Evolutionary conservation across 2,329 filamentous ascomycete species (phyloP), one percentile per base, ranked within the genome.

Genomic region (Stachybotrys chartarum): DNA sequence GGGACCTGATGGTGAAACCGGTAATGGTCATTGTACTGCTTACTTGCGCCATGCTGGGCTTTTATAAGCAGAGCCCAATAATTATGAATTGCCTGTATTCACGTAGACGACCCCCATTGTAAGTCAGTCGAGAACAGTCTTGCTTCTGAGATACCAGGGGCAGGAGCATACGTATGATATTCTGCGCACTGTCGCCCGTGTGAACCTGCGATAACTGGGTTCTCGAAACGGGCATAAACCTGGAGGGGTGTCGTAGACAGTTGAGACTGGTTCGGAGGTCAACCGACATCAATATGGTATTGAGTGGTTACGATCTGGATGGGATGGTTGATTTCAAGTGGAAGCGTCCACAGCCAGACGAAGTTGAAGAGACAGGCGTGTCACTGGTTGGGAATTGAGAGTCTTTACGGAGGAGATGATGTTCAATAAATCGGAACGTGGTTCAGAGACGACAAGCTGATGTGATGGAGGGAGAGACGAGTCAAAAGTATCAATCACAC

Each of bases 211-310:
- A 81, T 55, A 81, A 70, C 60, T 81, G 79, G 57, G 72, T 75
- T 76, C 79, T 78, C 65, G 78, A 81, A 64, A 79, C 71, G 71
- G 78, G 74, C 78, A 80, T 81, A 71, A 80, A 81, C 68, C 78
- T 78, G 63, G 75, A 77, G 57, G 79, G 79, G 69, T 81, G 77
- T 66, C 77, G 76, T 66, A 81, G 73, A 70, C 79, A 81, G 60
- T 81, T 75, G 67, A 81, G 77, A 69, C 77, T 78, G 66, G 74
- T 75, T 62, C 78, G 78, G 63, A 78, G 68, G 72, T 81, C 78
- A 79, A 80, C 76, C 78, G 79, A 81, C 79, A 82, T 82, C 78
- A 81, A 80, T 77, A 64, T 78, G 66, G 75, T 69, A 61, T 60
- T 62, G 64, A 65, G 35, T 24, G 35, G 14, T 42, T 14, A 42